Evolutionary conservation across 2,329 filamentous ascomycete genomes (phyloP).

Genomic region (Pseudogymnoascus sp.): DNA sequence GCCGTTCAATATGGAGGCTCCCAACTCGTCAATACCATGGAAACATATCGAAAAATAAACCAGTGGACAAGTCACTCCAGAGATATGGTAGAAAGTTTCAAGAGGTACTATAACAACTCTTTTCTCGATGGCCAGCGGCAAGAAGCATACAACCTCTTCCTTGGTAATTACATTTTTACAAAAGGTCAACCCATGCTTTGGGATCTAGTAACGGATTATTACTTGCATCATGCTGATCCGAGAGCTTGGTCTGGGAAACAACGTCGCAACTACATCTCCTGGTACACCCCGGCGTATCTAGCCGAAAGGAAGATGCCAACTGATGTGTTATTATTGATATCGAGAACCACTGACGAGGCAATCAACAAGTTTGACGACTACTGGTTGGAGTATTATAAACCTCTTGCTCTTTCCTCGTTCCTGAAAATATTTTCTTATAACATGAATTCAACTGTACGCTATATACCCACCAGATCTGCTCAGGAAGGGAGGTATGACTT

Average conservation of each 20-base stretch:
- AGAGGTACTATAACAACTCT: constrained; percentile 97
- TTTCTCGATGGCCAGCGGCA: constrained; percentile 97
- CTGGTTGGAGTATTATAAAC: constrained; percentile 95
- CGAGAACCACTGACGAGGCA: constrained; percentile 21
- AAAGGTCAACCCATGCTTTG: constrained; percentile 91
- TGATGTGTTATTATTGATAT: constrained; percentile 39
- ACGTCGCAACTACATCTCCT: constrained; percentile 72
- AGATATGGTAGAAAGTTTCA: constrained; percentile 99
- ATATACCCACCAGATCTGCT: constrained; percentile 67
- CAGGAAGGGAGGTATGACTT: constrained; percentile 72
- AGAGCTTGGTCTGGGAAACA: constrained; percentile 59
- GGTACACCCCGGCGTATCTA: constrained; percentile 73
- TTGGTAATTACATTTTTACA: constrained; percentile 88
- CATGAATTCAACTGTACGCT: constrained; percentile 82
- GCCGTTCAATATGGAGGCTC: constrained; percentile 96
- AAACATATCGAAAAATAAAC: constrained; percentile 97
- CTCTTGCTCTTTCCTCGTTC: constrained; percentile 78
- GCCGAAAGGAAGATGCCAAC: constrained; percentile 42
- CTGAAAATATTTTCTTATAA: constrained; percentile 88
- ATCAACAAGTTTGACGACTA: constrained; percentile 73
- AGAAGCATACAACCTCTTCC: constrained; percentile 94
- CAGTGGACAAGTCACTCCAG: constrained; percentile 97
- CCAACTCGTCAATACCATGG: constrained; percentile 98
- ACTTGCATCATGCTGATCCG: constrained; percentile 85
- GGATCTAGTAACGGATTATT: constrained; percentile 93